A percentile compares a stretch with the other conserved stretches of the same genome.
These are phyloP conservation scores for Alternaria postmessia DNA, from an alignment of 2,329 filamentous ascomycete species.

Conservation along the genomic window DNA sequence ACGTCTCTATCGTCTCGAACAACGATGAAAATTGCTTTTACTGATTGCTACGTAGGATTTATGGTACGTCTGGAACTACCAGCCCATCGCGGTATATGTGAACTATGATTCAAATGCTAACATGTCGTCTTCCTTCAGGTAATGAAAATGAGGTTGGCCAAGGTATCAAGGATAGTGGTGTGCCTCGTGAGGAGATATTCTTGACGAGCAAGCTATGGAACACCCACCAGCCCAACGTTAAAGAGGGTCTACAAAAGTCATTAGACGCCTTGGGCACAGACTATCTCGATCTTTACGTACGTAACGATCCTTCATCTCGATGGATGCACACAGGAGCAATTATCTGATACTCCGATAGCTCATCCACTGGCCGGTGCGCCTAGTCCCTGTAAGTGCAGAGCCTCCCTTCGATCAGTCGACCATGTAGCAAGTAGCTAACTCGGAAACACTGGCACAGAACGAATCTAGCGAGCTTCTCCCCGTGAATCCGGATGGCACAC, in stretches of 20 bases:
- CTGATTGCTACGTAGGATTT: too few relatives aligned
- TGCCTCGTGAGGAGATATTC: conserved; percentile 45
- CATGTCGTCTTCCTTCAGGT: neutral
- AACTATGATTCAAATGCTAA: too few relatives aligned
- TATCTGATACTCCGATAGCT: too few relatives aligned
- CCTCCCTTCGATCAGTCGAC: too few relatives aligned
- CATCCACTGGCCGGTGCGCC: too few relatives aligned
- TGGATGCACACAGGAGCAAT: too few relatives aligned
- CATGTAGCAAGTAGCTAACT: too few relatives aligned
- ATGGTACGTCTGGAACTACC: too few relatives aligned
- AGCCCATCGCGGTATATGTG: too few relatives aligned
- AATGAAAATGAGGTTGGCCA: conserved; percentile 21
- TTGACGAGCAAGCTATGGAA: conserved; percentile 83
- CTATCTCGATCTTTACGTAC: conserved; percentile 80
- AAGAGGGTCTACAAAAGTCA: conserved; percentile 73
- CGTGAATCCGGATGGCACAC: conserved; percentile 51
- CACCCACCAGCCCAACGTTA: conserved; percentile 76
- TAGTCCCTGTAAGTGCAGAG: too few relatives aligned
- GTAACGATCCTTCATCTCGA: neutral
- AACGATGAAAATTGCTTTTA: too few relatives aligned
- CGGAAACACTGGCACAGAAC: neutral
- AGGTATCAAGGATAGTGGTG: conserved; percentile 12
- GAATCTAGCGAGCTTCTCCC: conserved; percentile 68
- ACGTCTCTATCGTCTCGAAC: too few relatives aligned
- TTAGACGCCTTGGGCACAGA: conserved; percentile 79